Conservation (phyloP, 345 rosid species). For the Carallia brachiata region DNA sequence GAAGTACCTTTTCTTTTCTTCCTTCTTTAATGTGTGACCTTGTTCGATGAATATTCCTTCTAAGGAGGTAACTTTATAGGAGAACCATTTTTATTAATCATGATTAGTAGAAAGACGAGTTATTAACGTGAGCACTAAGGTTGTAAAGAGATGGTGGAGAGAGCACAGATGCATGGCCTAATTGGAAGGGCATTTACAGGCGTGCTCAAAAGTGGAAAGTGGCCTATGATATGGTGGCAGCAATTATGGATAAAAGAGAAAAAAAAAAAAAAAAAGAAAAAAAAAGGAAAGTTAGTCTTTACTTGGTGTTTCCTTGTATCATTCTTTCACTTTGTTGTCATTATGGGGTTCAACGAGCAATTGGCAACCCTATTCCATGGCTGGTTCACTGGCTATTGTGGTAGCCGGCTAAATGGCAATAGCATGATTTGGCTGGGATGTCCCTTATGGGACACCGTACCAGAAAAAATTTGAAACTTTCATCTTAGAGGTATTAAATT, state of each 20-base stretch:
- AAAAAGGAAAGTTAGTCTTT: neutral
- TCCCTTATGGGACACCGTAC: too few species aligned
- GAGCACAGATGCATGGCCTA: constrained; percentile 13
- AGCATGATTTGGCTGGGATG: neutral
- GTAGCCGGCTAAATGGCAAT: neutral
- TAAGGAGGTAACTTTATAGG: constrained; percentile 19
- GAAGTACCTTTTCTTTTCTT: constrained; percentile 13
- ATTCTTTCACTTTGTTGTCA: constrained; percentile 18
- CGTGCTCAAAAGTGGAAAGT: neutral
- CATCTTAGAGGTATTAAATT: too few species aligned
- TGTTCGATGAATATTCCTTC: constrained; percentile 13
- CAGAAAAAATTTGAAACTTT: too few species aligned
- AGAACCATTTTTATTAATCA: constrained; percentile 15
- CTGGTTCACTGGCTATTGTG: neutral
- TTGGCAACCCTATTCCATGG: constrained; percentile 4
- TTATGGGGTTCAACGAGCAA: constrained; percentile 17
- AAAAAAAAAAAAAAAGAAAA: neutral
- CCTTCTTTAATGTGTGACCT: constrained; percentile 8
- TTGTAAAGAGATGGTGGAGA: constrained; percentile 15
- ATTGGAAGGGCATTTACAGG: neutral
- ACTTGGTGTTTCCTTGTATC: neutral
- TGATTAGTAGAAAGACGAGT: constrained; percentile 16
- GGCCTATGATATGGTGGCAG: constrained; percentile 7
- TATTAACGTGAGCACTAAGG: neutral
- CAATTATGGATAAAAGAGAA: constrained; percentile 10